Evolutionary conservation across 23 red algal species (phyloP), one percentile per base, ranked within the genome.

Genomic region (Gracilaria domingensis): DNA sequence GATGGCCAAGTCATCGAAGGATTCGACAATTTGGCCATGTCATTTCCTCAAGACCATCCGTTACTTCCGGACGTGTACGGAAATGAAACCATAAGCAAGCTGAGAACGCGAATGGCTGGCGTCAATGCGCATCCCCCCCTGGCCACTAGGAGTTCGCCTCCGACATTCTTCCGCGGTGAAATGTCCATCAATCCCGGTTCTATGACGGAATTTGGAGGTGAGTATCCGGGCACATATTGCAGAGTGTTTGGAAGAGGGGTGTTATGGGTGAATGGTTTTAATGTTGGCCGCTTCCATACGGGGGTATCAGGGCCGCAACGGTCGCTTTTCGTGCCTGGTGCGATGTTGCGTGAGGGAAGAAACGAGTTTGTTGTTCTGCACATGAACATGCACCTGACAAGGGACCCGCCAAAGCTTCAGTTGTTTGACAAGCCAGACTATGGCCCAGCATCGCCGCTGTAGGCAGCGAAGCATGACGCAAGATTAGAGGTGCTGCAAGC

Each of bases 21-120:
- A 49, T 89, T 89, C 49, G 21, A 61, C 32, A 78, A 48, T 23
- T 33, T 66, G n/a, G 69, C 72, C 33, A 44, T 89, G 56, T 89
- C 86, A 48, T 89, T 89, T 78, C 86, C 86, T 4, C 72, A 89
- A 39, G 86, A 79, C 72, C 86, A 89, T 89, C 86, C 86, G n/a
- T 62, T 79, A 48, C 72, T 79, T 30, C 47, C 42, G 18, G 86
- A 79, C 25, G 34, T 49, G 17, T 24, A 78, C 33, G 54, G 71
- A 30, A 66, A 71, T 35, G 21, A 80, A 48, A 64, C 70, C 5
- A 87, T 87, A 62, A 62, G 50, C 55, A 89, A 78, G 13, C 39
- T 89, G 24, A 89, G 71, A 65, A 60, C 28, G 33, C 33, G 54
- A 38, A 79, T 79, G 72, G 57, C 47, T 54, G 86, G 86, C 25